Conservation (phyloP, 306 rosid genomes). For the Astragalus glycyphyllos region DNA sequence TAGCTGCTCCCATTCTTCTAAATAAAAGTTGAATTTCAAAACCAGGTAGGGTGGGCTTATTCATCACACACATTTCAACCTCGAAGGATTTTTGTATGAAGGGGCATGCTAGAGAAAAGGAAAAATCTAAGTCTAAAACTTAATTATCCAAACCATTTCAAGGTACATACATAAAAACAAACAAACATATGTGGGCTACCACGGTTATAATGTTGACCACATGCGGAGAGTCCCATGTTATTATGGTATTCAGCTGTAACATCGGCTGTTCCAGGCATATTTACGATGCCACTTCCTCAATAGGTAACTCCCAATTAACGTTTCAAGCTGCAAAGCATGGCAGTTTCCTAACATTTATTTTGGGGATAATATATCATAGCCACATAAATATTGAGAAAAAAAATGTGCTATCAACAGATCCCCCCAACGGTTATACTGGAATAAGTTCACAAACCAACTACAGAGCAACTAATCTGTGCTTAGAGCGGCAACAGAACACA, state of each 20-base stretch:
- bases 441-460: constrained; percentile 23
- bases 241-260: background rate
- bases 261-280: background rate
- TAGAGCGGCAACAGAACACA: constrained; percentile 22
- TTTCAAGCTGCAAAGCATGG: constrained; percentile 8
- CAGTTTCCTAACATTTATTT: background rate
- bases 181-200: background rate
- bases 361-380: constrained; percentile 11
- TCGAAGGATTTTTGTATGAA: background rate
- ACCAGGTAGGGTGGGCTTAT: background rate
- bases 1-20: background rate
- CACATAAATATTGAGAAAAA: background rate
- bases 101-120: background rate
- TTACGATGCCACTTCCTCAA: background rate
- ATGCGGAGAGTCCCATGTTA: background rate
- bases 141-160: too few relatives aligned
- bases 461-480: constrained; percentile 18
- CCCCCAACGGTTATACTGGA: background rate
- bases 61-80: background rate
- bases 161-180: too few relatives aligned
- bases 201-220: too few relatives aligned
- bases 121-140: background rate
- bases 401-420: constrained; percentile 7
- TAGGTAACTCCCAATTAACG: background rate
- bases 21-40: constrained; percentile 1